Evolutionary conservation across 768 basidiomycete genomes (phyloP), one percentile per base, ranked within the genome.

Genomic region (Russula dissimulans): DNA sequence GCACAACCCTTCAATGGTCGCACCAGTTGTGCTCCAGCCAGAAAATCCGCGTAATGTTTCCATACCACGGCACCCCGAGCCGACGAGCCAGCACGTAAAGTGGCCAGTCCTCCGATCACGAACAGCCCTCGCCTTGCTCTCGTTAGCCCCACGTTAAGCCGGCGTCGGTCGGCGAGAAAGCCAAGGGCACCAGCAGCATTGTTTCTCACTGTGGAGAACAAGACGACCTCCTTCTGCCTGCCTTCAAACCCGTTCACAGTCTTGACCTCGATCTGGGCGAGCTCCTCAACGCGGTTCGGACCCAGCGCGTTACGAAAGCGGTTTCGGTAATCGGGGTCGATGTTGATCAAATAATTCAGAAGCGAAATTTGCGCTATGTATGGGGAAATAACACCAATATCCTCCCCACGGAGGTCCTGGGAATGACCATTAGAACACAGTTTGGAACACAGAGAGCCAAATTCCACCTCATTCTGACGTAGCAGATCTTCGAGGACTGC

Each of bases 161-260:
- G 72, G 62, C 93, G 76, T 67, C 85, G 78, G 73, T 97, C 93
- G 22, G 87, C 90, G 26, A 97, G 77, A 73, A 97, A 97, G 0
- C 94, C 94, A 67, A 97, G 91, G 58, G 82, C 77, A 10, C 91
- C 91, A 1, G 72, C 73, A 3, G 76, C 67, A 67, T 97, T 97
- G 70, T 88, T 89, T 54, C 94, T 79, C 51, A 94, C 92, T 3
- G 92, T 94, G 44, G 89, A 91, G 71, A 97, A 94, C 45, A 97
- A 79, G 63, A 97, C 89, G 44, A 95, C 83, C 34, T 91, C 87
- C 74, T 95, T 95, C 75, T 97, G 91, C 47, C 91, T 80, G 12
- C 93, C 93, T 71, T 97, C 91, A 70, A 95, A 97, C 18, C 93
- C 93, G 67, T 97, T 93, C 14, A 97, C 93, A 0, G 93, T 95